Evolutionary conservation across 345 rosid species (phyloP).

Genomic region (Dimocarpus longan): DNA sequence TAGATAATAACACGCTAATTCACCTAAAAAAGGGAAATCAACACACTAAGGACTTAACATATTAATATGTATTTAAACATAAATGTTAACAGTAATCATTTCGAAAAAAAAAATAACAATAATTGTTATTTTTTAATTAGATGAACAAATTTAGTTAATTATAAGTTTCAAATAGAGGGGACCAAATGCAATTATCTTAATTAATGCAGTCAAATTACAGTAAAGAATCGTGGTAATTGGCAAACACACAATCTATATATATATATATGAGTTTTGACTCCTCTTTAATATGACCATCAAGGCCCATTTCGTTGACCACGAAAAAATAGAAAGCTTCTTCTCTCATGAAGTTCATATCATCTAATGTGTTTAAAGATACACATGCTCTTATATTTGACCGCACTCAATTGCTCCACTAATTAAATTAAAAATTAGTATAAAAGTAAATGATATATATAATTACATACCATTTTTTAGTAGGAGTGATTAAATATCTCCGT

Average conservation of each 20-base stretch:
- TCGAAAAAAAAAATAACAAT: no score
- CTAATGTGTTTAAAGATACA: constrained; percentile 16
- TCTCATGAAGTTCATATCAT: background rate
- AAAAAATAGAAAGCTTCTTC: background rate
- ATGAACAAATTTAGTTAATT: background rate
- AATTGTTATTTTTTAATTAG: background rate
- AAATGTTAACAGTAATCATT: no score
- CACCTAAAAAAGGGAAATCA: no score
- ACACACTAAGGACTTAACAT: no score
- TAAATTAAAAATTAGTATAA: background rate
- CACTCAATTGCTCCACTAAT: constrained; percentile 17
- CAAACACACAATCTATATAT: constrained; percentile 15
- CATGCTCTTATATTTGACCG: constrained; percentile 31
- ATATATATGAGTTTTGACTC: no score
- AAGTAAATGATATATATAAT: background rate
- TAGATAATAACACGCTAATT: no score
- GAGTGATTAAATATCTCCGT: no score
- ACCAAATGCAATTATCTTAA: background rate
- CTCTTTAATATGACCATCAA: background rate
- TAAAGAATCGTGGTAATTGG: background rate
- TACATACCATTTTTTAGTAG: no score
- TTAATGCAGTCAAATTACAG: constrained; percentile 3
- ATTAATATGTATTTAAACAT: no score
- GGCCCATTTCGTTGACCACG: background rate
- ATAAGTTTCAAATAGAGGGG: background rate